phyloP scores from a whole-genome alignment of 805 yeast species.

The Zygotorulaspora florentina region DNA sequence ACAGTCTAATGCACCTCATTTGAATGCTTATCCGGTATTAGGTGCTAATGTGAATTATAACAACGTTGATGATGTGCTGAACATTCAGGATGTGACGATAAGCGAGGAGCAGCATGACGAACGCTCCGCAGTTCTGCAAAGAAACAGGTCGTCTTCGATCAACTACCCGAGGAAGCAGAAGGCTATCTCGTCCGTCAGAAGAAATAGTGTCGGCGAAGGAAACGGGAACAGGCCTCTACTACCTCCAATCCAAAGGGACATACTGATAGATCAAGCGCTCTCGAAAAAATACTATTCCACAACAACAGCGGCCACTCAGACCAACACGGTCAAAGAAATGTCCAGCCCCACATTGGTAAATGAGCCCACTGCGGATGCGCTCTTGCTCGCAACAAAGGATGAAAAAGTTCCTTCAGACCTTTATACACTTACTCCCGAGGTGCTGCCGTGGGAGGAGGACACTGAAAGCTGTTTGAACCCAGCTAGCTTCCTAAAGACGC shows the following conservation, averaged over 20 bases:
- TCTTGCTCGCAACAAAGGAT: neutral
- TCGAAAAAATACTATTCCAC: conserved; percentile 22
- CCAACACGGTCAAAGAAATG: neutral
- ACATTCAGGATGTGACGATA: conserved; percentile 9
- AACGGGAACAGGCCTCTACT: conserved; percentile 4
- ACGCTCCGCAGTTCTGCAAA: neutral
- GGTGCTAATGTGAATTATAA: conserved; percentile 34
- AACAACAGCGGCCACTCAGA: conserved; percentile 7
- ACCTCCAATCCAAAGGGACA: conserved; percentile 14
- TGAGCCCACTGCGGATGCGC: conserved; percentile 1
- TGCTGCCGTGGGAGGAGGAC: conserved; percentile 31
- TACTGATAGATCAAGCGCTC: conserved; percentile 17
- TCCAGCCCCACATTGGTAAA: neutral
- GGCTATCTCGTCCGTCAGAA: conserved; percentile 8
- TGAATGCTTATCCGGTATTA: conserved; percentile 38
- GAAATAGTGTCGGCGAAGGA: conserved; percentile 13
- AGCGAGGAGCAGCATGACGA: conserved; percentile 6
- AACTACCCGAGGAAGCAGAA: conserved; percentile 1
- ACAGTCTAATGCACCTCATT: conserved; percentile 16
- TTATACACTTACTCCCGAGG: neutral
- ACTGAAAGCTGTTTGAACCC: conserved; percentile 30
- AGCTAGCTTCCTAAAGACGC: conserved; percentile 32
- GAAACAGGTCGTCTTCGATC: conserved; percentile 7
- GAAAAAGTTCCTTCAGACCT: neutral
- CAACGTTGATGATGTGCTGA: conserved; percentile 27